These are phyloP conservation scores for Saccharum hybrid DNA, from an alignment of 202 grass and related monocot genomes.

Conservation along the genomic window DNA sequence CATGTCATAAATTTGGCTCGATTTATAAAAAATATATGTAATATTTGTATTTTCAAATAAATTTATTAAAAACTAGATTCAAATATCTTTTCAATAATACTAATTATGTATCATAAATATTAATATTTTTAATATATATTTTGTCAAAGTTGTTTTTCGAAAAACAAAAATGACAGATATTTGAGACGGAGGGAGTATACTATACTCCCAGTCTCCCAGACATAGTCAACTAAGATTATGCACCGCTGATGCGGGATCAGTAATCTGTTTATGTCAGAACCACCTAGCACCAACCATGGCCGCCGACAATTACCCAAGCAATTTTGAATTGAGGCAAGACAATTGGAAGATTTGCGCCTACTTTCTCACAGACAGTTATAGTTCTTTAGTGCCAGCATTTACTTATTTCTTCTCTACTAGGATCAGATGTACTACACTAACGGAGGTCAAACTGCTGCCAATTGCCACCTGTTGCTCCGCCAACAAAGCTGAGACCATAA, in stretches of 20 bases:
- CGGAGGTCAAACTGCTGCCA: no score
- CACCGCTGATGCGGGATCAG: not conserved
- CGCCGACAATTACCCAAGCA: not conserved
- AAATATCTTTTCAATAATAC: no score
- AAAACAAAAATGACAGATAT: no score
- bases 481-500: not conserved
- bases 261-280: not conserved
- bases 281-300: not conserved
- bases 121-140: no score
- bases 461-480: not conserved
- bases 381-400: not conserved
- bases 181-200: no score
- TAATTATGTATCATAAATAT: no score
- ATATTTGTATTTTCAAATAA: no score
- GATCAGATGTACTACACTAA: not conserved
- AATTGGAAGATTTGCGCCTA: conserved; percentile 25
- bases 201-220: not conserved
- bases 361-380: not conserved
- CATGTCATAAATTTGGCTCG: no score
- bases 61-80: no score
- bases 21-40: no score
- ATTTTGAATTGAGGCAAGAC: conserved; percentile 3
- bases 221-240: conserved; percentile 9
- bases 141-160: no score
- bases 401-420: no score